Base-by-base conservation (phyloP, 805 yeast genomes). In the Ogataea siamensis region DNA sequence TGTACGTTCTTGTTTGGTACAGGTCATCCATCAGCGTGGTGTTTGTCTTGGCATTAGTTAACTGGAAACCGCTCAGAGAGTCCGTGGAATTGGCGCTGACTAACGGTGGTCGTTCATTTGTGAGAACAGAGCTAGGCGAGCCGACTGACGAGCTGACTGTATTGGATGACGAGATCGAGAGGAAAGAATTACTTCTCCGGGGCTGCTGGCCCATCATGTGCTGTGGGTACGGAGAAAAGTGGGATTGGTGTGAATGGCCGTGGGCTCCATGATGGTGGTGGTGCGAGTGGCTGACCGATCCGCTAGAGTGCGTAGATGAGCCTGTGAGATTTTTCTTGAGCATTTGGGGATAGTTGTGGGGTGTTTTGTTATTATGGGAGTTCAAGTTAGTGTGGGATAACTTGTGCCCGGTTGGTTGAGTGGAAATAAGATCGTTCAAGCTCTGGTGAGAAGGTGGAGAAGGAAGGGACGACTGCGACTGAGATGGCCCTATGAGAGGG, bases 1-100 rank as follows among this genome's bases (percentile, higher is more conserved):
- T 59, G 25, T 55, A 58, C 1, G 64, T 59, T 32, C 50, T 58
- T 2, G 61, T 49, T 40, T 54, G 58, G 41, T 60, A 58, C 11
- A 59, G 36, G 32, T 59, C 66, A 29, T 57, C 63, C 60, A 58
- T 58, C 12, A 60, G 35, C 1, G 66, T 59, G 9, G 64, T 53
- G 39, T 61, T 59, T 2, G 64, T 60, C 35, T 58, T 59, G 2
- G 62, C 38, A 29, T 58, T 61, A 1, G 60, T 47, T 20, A 60
- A 37, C 28, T 46, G 54, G 31, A 53, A 53, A 2, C 55, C 57
- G 24, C 45, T 51, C 21, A 51, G 30, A 9, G 59, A 49, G 17
- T 48, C 58, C 1, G 52, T 34, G 1, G 54, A 50, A 28, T 47
- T 48, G 17, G 47, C 47, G 7, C 53, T 53, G 8, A 54, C 20